Conservation (phyloP, 2,329 filamentous ascomycete genomes). For the Neonectria faginata region DNA sequence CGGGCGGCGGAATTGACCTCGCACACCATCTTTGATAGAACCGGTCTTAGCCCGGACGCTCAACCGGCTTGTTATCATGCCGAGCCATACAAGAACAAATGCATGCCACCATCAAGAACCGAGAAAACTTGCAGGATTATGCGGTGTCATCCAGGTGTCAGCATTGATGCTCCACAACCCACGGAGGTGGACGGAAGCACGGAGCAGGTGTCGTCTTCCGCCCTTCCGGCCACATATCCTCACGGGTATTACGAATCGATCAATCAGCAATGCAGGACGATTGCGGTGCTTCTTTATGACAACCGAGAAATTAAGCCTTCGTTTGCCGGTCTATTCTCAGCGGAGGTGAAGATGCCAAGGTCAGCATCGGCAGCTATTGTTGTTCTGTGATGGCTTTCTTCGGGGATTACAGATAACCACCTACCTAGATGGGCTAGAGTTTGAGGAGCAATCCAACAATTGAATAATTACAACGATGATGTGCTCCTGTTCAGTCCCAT, state of each 20-base stretch:
- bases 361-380: not conserved
- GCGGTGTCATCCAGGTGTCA: not conserved
- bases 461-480: not conserved
- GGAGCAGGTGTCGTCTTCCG: not conserved
- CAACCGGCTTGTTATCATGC: not conserved
- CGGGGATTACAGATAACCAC: not conserved
- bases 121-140: not conserved
- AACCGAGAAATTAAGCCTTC: not conserved
- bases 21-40: slow-evolving; percentile 52
- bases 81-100: not conserved
- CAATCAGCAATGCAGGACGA: not conserved
- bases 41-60: not conserved
- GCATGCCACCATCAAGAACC: not conserved
- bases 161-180: not conserved
- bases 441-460: not conserved
- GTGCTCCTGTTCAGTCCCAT: too few species aligned
- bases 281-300: not conserved
- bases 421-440: not conserved
- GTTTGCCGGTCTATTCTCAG: not conserved
- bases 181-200: not conserved
- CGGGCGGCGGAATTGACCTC: slow-evolving; percentile 65
- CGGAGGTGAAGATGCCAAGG: not conserved
- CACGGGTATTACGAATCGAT: not conserved
- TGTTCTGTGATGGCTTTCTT: not conserved
- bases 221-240: not conserved